Evolutionary conservation across 176 grass and related monocot species (phyloP).

Genomic region (Saccharum spontaneum): DNA sequence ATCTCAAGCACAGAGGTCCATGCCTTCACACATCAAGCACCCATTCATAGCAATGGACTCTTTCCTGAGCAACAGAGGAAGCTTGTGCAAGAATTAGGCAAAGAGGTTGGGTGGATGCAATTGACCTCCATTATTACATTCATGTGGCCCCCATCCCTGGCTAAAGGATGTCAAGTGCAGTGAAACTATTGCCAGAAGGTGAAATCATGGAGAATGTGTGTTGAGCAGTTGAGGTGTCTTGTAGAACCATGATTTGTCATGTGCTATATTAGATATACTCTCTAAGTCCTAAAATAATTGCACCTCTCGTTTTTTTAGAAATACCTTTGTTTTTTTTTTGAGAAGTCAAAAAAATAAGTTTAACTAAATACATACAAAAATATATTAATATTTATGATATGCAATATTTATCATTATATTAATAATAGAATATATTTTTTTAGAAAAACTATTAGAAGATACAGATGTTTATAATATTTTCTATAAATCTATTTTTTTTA

Average conservation of each 20-base stretch:
- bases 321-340: too few relatives aligned
- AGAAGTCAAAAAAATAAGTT: too few relatives aligned
- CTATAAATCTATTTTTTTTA: neutral
- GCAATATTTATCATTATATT: neutral
- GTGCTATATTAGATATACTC: neutral
- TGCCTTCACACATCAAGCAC: conserved; percentile 36
- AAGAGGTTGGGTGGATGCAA: conserved; percentile 30
- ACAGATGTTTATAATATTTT: neutral
- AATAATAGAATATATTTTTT: too few relatives aligned
- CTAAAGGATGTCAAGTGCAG: conserved; percentile 18
- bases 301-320: too few relatives aligned
- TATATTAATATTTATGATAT: neutral
- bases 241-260: neutral
- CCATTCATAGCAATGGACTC: conserved; percentile 26
- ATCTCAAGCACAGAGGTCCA: conserved; percentile 29
- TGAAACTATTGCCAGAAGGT: conserved; percentile 16
- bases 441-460: too few relatives aligned
- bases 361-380: neutral
- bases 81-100: conserved; percentile 24
- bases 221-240: neutral
- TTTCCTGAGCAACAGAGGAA: conserved; percentile 24
- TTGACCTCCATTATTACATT: conserved; percentile 32
- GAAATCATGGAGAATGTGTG: conserved; percentile 14
- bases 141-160: conserved; percentile 25
- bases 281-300: neutral